Evolutionary conservation across 805 yeast species (phyloP).

Genomic region (Wickerhamiella azyma): DNA sequence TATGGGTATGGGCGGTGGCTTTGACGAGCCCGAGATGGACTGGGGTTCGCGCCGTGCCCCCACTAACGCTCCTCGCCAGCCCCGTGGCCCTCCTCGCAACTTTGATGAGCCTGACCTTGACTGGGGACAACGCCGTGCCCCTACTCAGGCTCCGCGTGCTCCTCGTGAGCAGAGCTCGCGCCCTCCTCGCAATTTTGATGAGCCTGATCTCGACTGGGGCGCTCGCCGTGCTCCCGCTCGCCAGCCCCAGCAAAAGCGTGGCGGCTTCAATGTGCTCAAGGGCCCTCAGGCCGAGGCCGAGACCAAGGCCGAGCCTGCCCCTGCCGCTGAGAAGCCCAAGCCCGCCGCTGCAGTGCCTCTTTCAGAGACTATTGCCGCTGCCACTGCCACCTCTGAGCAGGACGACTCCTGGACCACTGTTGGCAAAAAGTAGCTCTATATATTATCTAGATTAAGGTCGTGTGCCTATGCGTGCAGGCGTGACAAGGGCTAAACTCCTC

Average conservation of each 20-base stretch:
- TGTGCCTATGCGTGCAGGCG: neutral
- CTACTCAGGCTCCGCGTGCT: slow-evolving; percentile 17
- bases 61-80: slow-evolving; percentile 17
- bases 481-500: neutral
- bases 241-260: slow-evolving; percentile 16
- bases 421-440: neutral
- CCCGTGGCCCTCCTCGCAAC: slow-evolving; percentile 20
- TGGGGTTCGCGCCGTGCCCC: slow-evolving; percentile 17
- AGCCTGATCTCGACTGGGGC: slow-evolving; percentile 40
- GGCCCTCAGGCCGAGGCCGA: slow-evolving; percentile 14
- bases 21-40: slow-evolving; percentile 31
- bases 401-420: slow-evolving; percentile 9
- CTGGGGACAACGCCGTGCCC: slow-evolving; percentile 19
- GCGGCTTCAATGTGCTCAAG: slow-evolving; percentile 17
- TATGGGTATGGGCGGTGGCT: neutral
- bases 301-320: slow-evolving; percentile 10
- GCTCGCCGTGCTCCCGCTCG: slow-evolving; percentile 12
- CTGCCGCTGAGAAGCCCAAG: neutral
- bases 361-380: slow-evolving; percentile 8
- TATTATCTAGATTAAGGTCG: neutral
- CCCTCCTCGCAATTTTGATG: slow-evolving; percentile 20
- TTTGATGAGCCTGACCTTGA: slow-evolving; percentile 41
- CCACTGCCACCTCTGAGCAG: slow-evolving; percentile 1
- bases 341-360: neutral
- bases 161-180: slow-evolving; percentile 27